Percentiles rank a stretch among this genome's conserved stretches.
Conservation (phyloP, 768 basidiomycete genomes). For the Amanita polypyramis region DNA sequence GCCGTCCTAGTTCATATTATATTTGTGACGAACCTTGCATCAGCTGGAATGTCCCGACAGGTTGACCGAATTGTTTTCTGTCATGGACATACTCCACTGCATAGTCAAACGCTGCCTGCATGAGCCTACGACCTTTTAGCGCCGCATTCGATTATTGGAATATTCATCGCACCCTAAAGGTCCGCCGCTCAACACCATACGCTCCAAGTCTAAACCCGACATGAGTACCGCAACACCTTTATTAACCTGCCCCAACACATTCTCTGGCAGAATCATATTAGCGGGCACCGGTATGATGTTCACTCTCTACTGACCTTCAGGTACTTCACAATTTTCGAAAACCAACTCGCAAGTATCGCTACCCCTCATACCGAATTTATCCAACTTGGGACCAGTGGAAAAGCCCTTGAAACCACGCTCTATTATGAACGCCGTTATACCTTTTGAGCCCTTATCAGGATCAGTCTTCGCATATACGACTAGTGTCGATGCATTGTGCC, state of each 20-base stretch:
- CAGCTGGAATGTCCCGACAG: conserved; percentile 84
- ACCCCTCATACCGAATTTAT: conserved; percentile 96
- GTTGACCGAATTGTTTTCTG: conserved; percentile 82
- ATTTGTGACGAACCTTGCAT: conserved; percentile 66
- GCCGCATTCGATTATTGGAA: conserved; percentile 3
- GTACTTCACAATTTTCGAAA: conserved; percentile 85
- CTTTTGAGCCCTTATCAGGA: conserved; percentile 69
- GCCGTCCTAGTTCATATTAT: conserved; percentile 9
- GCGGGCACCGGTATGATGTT: conserved; percentile 3
- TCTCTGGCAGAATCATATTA: conserved; percentile 38
- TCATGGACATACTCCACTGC: conserved; percentile 89
- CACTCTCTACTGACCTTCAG: conserved; percentile 47
- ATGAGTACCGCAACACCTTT: conserved; percentile 83
- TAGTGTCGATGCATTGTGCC: conserved; percentile 81
- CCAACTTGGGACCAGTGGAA: conserved; percentile 82
- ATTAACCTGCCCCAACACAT: conserved; percentile 73
- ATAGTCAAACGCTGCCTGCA: conserved; percentile 90
- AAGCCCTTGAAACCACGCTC: conserved; percentile 79
- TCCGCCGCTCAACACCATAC: conserved; percentile 85
- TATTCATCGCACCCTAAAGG: conserved; percentile 61
- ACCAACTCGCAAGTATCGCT: conserved; percentile 91
- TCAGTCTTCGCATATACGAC: conserved; percentile 90
- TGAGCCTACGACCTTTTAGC: conserved; percentile 40
- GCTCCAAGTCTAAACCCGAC: conserved; percentile 89
- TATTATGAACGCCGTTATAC: conserved; percentile 87